Evolutionary conservation across 2,329 filamentous ascomycete genomes (phyloP).

Genomic region (Hirsutella rhossiliensis): DNA sequence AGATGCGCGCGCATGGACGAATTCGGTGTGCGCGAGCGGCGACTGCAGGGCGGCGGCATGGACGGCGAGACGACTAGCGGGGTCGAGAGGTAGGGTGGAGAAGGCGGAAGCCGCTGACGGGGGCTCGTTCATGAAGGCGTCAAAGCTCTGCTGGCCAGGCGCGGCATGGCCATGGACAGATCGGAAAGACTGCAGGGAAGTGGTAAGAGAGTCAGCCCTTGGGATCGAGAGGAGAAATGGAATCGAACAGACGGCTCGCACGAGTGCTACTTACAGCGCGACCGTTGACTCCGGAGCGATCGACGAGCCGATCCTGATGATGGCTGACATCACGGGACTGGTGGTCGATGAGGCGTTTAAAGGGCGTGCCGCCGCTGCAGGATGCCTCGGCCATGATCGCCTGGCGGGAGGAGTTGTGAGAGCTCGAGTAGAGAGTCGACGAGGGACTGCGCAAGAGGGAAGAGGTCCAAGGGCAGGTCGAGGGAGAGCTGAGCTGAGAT

Average conservation of each 20-base stretch:
- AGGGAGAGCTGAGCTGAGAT: too few species aligned
- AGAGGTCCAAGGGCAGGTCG: too few species aligned
- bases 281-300: slow-evolving; percentile 14
- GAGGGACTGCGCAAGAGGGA: too few species aligned
- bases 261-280: slow-evolving; percentile 16
- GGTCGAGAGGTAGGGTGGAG: slow-evolving; percentile 18
- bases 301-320: slow-evolving; percentile 26
- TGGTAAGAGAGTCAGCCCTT: neutral
- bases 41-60: slow-evolving; percentile 18
- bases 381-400: slow-evolving; percentile 26
- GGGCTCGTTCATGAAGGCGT: slow-evolving; percentile 21
- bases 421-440: neutral
- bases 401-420: neutral
- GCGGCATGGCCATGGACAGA: slow-evolving; percentile 14
- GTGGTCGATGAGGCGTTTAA: slow-evolving; percentile 29
- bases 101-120: slow-evolving; percentile 7
- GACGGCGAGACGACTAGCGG: slow-evolving; percentile 20
- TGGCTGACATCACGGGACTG: slow-evolving; percentile 28
- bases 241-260: too few species aligned
- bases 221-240: neutral
- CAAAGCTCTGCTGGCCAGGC: slow-evolving; percentile 20
- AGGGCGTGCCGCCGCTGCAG: slow-evolving; percentile 28
- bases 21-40: slow-evolving; percentile 7
- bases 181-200: slow-evolving; percentile 18
- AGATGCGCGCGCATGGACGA: slow-evolving; percentile 2